Conservation (phyloP, 805 yeast genomes). For the Komagataella pseudopastoris region DNA sequence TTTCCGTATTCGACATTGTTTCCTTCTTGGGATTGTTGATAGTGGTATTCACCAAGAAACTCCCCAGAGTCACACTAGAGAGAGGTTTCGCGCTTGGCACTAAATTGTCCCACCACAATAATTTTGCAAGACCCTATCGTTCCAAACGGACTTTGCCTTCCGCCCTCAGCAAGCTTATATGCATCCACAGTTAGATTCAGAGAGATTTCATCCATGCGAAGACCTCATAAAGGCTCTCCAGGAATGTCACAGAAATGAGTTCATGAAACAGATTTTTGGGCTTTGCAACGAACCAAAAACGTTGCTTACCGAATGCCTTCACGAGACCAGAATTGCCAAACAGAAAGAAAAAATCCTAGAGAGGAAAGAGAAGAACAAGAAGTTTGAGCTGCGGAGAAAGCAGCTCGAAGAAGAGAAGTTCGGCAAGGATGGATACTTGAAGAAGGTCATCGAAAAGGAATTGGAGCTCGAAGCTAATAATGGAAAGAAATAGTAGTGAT, state of each 20-base stretch:
- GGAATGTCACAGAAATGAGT: slow-evolving; percentile 69
- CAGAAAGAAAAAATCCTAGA: slow-evolving; percentile 40
- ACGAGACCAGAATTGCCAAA: slow-evolving; percentile 54
- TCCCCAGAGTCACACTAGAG: neutral
- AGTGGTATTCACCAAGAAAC: neutral
- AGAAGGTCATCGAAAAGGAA: slow-evolving; percentile 47
- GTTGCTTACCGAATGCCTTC: slow-evolving; percentile 67
- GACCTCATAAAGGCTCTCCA: slow-evolving; percentile 79
- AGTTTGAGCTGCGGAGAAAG: slow-evolving; percentile 42
- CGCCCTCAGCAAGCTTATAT: slow-evolving; percentile 9
- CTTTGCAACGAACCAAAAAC: slow-evolving; percentile 76
- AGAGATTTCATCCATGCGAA: slow-evolving; percentile 44
- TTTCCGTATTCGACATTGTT: slow-evolving; percentile 7
- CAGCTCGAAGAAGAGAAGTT: slow-evolving; percentile 61
- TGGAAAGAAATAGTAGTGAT: neutral
- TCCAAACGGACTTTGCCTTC: neutral
- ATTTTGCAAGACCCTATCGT: neutral
- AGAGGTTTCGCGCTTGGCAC: neutral
- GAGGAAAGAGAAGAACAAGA: slow-evolving; percentile 43
- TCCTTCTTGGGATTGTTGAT: neutral
- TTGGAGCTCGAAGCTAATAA: slow-evolving; percentile 14
- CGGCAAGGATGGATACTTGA: slow-evolving; percentile 62
- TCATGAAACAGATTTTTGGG: slow-evolving; percentile 61
- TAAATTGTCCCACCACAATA: neutral
- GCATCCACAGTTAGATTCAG: slow-evolving; percentile 32